phyloP scores from a whole-genome alignment of 2,329 filamentous ascomycete genomes.

The Fusarium sarcochroum region DNA sequence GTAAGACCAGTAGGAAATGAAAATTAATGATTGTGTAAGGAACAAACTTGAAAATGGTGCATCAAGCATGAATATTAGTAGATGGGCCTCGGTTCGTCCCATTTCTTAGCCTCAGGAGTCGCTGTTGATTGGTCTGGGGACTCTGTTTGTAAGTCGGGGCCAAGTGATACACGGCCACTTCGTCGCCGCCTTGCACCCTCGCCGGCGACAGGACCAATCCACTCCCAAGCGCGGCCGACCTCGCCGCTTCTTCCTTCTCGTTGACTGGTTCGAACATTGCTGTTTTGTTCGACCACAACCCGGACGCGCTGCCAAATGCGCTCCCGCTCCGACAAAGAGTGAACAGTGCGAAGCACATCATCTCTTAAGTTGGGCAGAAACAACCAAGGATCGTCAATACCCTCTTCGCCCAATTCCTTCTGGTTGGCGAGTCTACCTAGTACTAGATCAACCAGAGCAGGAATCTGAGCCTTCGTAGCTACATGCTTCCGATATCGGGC shows the following conservation, averaged over 20 bases:
- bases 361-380: conserved; percentile 91
- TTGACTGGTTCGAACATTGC: conserved; percentile 85
- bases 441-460: conserved; percentile 85
- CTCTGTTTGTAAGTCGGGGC: conserved; percentile 56
- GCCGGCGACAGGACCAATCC: conserved; percentile 72
- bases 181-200: conserved; percentile 62
- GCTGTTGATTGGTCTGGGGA: conserved; percentile 47
- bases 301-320: conserved; percentile 87
- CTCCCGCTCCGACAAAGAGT: conserved; percentile 81
- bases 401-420: conserved; percentile 81
- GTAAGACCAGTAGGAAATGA: conserved; percentile 33
- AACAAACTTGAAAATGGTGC: conserved; percentile 10
- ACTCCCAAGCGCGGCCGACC: conserved; percentile 77
- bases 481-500: conserved; percentile 73
- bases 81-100: conserved; percentile 60
- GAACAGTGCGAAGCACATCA: conserved; percentile 87
- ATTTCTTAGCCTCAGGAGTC: conserved; percentile 53
- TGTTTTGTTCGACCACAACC: conserved; percentile 90
- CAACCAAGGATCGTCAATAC: conserved; percentile 81
- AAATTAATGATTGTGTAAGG: conserved; percentile 18
- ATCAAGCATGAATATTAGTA: conserved; percentile 51
- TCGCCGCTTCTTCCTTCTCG: conserved; percentile 76
- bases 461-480: conserved; percentile 79
- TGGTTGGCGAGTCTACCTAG: conserved; percentile 87
- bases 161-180: conserved; percentile 67